Evolutionary conservation across 441 rosid species (phyloP), one percentile per base, ranked within the genome.

Genomic region (Metrosideros polymorpha): DNA sequence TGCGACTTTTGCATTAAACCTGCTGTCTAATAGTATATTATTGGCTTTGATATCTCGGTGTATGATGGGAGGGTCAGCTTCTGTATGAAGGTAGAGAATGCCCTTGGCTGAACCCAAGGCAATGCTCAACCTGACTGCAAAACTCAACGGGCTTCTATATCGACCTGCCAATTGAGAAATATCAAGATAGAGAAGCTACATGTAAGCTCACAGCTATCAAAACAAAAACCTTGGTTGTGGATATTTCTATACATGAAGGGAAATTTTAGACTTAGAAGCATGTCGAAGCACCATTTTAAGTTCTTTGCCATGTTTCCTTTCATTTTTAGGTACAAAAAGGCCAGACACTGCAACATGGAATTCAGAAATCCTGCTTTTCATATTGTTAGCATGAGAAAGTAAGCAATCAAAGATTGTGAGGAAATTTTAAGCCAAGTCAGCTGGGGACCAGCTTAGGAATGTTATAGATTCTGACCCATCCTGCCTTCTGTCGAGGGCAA

Each of bases 31-130:
- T 29, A 87, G 56, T 54, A 87, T 87, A 32, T 87, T 87, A 53
- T 54, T 87, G 29, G 88, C 88, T 84, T 87, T 87, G 84, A 87
- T 87, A 56, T 87, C 88, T 2, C 88, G 88, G 71, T 87, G 88
- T 43, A 87, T 83, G 76, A 87, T 87, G 39, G 88, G 84, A 50
- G 88, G 88, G 71, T 87, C 88, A 29, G 88, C 86, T 61, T 87
- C 88, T 14, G 88, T 87, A 35, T 84, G 88, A 84, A 87, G 88
- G 54, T 87, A 87, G 43, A 87, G 86, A 12, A 87, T 54, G 24
- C 88, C 88, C 71, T 77, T 84, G 29, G 88, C 88, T n/a, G 86
- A 71, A 27, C 86, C 87, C 75, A 87, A 55, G 45, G 88, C 88
- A 22, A 84, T 47, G 49, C 75, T 82, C 84, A 87, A 76, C 55